phyloP scores from a whole-genome alignment of 192 early-diverging fungal species.

The Gamsiella multidivaricata region DNA sequence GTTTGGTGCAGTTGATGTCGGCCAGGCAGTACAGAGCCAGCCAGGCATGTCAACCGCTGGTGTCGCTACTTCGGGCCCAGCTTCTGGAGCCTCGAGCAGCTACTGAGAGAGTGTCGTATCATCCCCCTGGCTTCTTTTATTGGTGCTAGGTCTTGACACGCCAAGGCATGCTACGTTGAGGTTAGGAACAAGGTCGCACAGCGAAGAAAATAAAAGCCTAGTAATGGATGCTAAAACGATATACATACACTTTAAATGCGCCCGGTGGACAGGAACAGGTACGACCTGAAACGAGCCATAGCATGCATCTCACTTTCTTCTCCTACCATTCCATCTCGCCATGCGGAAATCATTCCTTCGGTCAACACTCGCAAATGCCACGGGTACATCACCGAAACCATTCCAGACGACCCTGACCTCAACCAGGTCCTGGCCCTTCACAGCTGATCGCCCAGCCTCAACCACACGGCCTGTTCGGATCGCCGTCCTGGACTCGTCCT shows the following conservation, averaged over 20 bases:
- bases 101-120: no score
- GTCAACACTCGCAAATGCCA: slow-evolving; percentile 28
- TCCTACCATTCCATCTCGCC: neutral
- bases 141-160: no score
- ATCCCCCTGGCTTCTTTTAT: no score
- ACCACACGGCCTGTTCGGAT: slow-evolving; percentile 35
- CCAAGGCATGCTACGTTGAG: no score
- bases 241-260: no score
- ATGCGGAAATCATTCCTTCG: slow-evolving; percentile 46
- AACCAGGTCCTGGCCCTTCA: slow-evolving; percentile 45
- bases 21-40: slow-evolving; percentile 25
- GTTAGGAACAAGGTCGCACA: no score
- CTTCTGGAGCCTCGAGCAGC: no score
- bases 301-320: neutral
- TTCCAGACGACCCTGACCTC: slow-evolving; percentile 49
- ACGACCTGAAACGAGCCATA: slow-evolving; percentile 9
- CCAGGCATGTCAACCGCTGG: slow-evolving; percentile 7
- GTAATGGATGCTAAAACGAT: slow-evolving; percentile 48
- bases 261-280: slow-evolving; percentile 49
- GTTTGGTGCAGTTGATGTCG: no score
- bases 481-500: slow-evolving; percentile 78
- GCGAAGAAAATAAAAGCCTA: no score
- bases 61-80: slow-evolving; percentile 39
- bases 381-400: slow-evolving; percentile 11
- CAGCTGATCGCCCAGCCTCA: slow-evolving; percentile 29